Conservation (phyloP, 768 basidiomycete species). For the Agaricus blazei region DNA sequence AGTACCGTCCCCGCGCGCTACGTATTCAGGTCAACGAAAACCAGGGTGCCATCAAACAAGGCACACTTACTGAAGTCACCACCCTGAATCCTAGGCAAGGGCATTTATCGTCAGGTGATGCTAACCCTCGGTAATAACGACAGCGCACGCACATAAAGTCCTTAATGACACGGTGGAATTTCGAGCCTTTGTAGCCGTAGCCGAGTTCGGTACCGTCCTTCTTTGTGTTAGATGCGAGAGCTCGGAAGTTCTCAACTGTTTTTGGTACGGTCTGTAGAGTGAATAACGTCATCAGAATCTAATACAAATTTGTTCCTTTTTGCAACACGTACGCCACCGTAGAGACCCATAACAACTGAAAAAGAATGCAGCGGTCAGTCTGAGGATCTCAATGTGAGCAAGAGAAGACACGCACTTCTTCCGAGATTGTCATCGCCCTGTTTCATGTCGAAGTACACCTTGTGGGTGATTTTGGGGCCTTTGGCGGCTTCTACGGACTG, state of each 20-base stretch:
- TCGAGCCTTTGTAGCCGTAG: slow-evolving; percentile 91
- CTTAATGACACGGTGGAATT: slow-evolving; percentile 96
- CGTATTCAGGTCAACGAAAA: slow-evolving; percentile 6
- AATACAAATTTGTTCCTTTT: neutral
- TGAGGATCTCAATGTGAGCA: neutral
- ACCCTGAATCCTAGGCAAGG: slow-evolving; percentile 76
- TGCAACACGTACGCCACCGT: slow-evolving; percentile 63
- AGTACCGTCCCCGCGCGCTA: slow-evolving; percentile 82
- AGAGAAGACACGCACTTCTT: slow-evolving; percentile 46
- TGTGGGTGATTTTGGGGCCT: slow-evolving; percentile 86
- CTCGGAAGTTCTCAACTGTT: slow-evolving; percentile 97
- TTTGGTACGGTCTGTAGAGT: slow-evolving; percentile 79
- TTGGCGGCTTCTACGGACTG: slow-evolving; percentile 77
- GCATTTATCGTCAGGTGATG: neutral
- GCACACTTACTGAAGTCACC: slow-evolving; percentile 87
- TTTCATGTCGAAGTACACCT: slow-evolving; percentile 91
- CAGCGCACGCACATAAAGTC: slow-evolving; percentile 68
- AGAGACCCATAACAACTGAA: slow-evolving; percentile 82
- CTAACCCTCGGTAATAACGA: neutral
- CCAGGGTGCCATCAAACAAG: neutral
- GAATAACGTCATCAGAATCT: neutral
- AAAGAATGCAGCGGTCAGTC: neutral
- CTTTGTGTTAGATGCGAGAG: slow-evolving; percentile 77
- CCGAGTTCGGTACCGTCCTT: slow-evolving; percentile 76
- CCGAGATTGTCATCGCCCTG: slow-evolving; percentile 88